phyloP scores from a whole-genome alignment of 768 basidiomycete genomes.

The Daedalea quercina region DNA sequence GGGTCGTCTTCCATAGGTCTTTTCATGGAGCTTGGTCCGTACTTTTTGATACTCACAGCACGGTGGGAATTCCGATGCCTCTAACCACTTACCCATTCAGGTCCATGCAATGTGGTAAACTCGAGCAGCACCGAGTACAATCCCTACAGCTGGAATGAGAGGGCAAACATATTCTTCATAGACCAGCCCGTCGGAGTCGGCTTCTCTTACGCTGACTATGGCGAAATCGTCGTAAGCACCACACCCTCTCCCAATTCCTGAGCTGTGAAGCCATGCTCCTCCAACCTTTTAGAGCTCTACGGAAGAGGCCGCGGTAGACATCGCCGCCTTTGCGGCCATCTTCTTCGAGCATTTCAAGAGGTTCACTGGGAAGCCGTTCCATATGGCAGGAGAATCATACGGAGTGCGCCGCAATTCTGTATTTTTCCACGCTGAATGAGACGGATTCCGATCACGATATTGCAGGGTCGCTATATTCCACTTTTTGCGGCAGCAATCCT shows the following conservation, averaged over 20 bases:
- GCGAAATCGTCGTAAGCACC: slow-evolving; percentile 45
- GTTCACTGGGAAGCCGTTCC: slow-evolving; percentile 48
- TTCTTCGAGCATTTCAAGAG: slow-evolving; percentile 70
- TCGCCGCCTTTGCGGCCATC: slow-evolving; percentile 62
- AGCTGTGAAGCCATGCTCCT: no score
- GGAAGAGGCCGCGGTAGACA: slow-evolving; percentile 61
- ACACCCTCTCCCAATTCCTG: no score
- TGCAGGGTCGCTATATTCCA: slow-evolving; percentile 45
- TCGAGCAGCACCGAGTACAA: slow-evolving; percentile 45
- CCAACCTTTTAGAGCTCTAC: slow-evolving; percentile 42
- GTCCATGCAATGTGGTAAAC: slow-evolving; percentile 63
- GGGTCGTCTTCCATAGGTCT: slow-evolving; percentile 25
- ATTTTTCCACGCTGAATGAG: neutral
- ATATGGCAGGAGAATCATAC: slow-evolving; percentile 36
- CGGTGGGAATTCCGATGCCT: slow-evolving; percentile 40
- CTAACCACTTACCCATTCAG: slow-evolving; percentile 26
- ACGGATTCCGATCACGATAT: no score
- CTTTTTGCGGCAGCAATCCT: slow-evolving; percentile 41
- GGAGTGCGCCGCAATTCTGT: slow-evolving; percentile 30
- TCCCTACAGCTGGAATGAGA: slow-evolving; percentile 60
- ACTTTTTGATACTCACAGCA: neutral
- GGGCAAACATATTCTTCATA: slow-evolving; percentile 50
- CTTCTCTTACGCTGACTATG: slow-evolving; percentile 46
- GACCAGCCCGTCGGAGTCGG: slow-evolving; percentile 33
- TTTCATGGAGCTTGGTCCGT: slow-evolving; percentile 42